Percentiles rank a stretch among this genome's conserved stretches.
phyloP scores from a whole-genome alignment of 805 yeast species.

The Isabelozyma rhagii region DNA sequence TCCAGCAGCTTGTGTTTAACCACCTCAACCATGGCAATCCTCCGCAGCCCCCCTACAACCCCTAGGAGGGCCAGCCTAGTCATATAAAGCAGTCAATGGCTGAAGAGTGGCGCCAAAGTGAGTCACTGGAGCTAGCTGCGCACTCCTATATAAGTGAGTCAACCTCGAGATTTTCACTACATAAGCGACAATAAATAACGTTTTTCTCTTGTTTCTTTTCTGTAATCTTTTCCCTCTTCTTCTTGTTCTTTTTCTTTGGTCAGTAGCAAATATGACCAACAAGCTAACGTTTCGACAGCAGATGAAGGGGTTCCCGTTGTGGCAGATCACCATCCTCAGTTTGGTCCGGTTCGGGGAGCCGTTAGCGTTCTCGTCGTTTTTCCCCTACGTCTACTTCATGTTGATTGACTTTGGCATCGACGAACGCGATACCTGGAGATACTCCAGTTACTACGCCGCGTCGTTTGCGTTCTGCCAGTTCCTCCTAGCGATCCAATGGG shows the following conservation, averaged over 20 bases:
- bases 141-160: background rate
- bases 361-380: slow-evolving; percentile 58
- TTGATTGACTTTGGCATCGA: slow-evolving; percentile 54
- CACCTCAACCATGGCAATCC: background rate
- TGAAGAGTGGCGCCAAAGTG: no score
- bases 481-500: slow-evolving; percentile 59
- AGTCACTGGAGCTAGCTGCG: no score
- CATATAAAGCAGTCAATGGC: no score
- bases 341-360: slow-evolving; percentile 59
- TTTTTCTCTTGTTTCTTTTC: no score
- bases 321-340: slow-evolving; percentile 40
- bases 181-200: no score
- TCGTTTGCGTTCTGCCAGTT: slow-evolving; percentile 61
- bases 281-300: slow-evolving; percentile 41
- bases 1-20: background rate
- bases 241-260: background rate
- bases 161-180: background rate
- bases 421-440: slow-evolving; percentile 53
- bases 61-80: background rate
- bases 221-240: background rate
- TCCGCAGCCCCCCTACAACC: background rate
- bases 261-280: background rate
- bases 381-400: slow-evolving; percentile 65
- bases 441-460: slow-evolving; percentile 61
- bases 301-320: slow-evolving; percentile 54